These are phyloP conservation scores for Curvularia lunata DNA, from an alignment of 2,329 filamentous ascomycete genomes.

Conservation along the genomic window DNA sequence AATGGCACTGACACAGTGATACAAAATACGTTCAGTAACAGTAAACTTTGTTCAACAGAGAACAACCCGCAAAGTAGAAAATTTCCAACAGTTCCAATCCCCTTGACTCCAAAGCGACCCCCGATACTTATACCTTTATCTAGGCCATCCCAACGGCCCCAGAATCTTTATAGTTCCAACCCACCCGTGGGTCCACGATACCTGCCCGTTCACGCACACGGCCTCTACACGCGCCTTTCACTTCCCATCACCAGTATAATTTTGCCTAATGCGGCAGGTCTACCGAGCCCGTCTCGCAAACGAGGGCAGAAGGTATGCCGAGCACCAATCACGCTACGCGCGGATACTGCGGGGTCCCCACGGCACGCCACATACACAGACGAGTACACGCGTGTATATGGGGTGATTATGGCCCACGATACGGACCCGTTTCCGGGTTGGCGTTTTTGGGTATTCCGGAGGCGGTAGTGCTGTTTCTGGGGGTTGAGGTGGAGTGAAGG, in stretches of 20 bases:
- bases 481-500: no score
- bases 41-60: no score
- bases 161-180: neutral
- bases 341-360: constrained; percentile 21
- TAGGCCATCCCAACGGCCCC: neutral
- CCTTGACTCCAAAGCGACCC: neutral
- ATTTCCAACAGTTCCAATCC: neutral
- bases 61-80: no score
- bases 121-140: neutral
- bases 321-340: constrained; percentile 16
- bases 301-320: constrained; percentile 1
- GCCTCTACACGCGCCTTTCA: neutral
- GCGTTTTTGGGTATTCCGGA: no score
- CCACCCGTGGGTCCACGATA: neutral
- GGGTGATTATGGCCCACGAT: no score
- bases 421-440: no score
- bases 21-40: neutral
- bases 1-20: no score
- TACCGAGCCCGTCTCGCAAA: constrained; percentile 18
- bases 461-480: no score
- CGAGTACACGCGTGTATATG: constrained; percentile 23
- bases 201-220: neutral
- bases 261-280: constrained; percentile 19
- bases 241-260: neutral
- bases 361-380: neutral